Conservation (phyloP, 108 stramenopile genomes). For the Cyclotella sp. region DNA sequence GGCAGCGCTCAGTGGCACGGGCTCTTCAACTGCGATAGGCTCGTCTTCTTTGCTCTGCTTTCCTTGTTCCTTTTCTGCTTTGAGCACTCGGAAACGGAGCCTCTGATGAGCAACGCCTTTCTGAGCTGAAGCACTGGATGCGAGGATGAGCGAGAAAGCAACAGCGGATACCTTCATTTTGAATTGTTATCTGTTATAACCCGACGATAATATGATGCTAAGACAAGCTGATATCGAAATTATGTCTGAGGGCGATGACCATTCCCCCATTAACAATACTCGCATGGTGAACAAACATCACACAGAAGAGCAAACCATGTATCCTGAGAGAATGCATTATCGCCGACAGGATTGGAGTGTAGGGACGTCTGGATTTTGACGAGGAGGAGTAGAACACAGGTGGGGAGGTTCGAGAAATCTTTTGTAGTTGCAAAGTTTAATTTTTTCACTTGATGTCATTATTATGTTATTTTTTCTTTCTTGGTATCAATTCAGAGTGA, state of each 20-base stretch:
- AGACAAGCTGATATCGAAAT: neutral
- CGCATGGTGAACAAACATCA: too few relatives aligned
- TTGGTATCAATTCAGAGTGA: too few relatives aligned
- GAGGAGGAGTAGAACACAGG: too few relatives aligned
- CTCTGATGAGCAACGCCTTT: neutral
- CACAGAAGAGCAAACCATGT: too few relatives aligned
- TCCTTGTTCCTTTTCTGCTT: neutral
- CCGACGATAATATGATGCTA: neutral
- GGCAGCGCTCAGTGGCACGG: neutral
- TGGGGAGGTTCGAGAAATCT: too few relatives aligned
- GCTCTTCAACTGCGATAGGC: neutral
- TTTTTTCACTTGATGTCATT: too few relatives aligned
- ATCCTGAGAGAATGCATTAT: too few relatives aligned
- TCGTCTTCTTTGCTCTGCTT: neutral
- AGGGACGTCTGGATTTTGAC: too few relatives aligned
- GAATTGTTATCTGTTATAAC: neutral
- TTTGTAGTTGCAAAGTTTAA: too few relatives aligned
- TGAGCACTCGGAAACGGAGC: neutral
- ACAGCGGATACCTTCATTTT: slow-evolving; percentile 14
- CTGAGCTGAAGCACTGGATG: slow-evolving; percentile 1
- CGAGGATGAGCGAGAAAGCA: neutral
- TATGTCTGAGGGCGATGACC: neutral
- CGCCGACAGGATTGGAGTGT: too few relatives aligned
- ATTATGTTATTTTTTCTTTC: too few relatives aligned
- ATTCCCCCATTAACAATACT: too few relatives aligned